Percentiles rank a stretch among this genome's conserved stretches.
These are phyloP conservation scores for Kodamaea suecica DNA, from an alignment of 1,139 yeast genomes.

Conservation along the genomic window DNA sequence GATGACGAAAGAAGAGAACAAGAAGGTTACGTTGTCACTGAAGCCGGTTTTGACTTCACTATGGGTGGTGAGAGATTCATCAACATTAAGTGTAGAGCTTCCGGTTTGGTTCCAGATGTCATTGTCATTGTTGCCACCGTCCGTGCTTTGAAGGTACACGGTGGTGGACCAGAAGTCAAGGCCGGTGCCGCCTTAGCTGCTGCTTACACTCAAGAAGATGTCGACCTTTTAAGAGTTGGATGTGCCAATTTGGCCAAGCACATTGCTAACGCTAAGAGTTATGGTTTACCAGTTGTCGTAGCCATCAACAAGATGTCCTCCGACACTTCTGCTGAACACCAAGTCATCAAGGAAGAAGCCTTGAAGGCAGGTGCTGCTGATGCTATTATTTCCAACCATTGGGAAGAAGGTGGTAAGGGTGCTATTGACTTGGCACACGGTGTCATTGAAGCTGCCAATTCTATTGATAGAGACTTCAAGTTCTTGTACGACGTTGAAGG, in stretches of 20 bases:
- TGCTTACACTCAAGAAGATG: slow-evolving; percentile 82
- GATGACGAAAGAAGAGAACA: slow-evolving; percentile 50
- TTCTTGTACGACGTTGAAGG: slow-evolving; percentile 68
- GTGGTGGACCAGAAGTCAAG: slow-evolving; percentile 97
- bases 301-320: slow-evolving; percentile 91
- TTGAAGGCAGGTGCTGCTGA: slow-evolving; percentile 92
- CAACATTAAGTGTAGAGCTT: slow-evolving; percentile 92
- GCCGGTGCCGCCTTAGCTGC: slow-evolving; percentile 91
- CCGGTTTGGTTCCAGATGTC: slow-evolving; percentile 87
- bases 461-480: slow-evolving; percentile 52
- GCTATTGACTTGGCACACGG: slow-evolving; percentile 87
- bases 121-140: slow-evolving; percentile 96
- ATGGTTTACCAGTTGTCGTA: slow-evolving; percentile 92
- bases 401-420: slow-evolving; percentile 98
- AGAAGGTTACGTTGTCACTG: slow-evolving; percentile 92
- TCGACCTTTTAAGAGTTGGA: slow-evolving; percentile 78
- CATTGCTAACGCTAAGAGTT: slow-evolving; percentile 78
- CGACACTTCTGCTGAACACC: slow-evolving; percentile 82
- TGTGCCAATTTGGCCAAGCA: slow-evolving; percentile 91
- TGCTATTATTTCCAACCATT: slow-evolving; percentile 92
- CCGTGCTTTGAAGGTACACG: slow-evolving; percentile 94
- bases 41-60: slow-evolving; percentile 98
- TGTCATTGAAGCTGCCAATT: slow-evolving; percentile 69
- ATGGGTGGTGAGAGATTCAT: slow-evolving; percentile 99
- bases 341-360: slow-evolving; percentile 78